Percentiles rank a stretch among this genome's conserved stretches.
Conservation (phyloP, 805 yeast species). For the Yamadazyma nakazawae region DNA sequence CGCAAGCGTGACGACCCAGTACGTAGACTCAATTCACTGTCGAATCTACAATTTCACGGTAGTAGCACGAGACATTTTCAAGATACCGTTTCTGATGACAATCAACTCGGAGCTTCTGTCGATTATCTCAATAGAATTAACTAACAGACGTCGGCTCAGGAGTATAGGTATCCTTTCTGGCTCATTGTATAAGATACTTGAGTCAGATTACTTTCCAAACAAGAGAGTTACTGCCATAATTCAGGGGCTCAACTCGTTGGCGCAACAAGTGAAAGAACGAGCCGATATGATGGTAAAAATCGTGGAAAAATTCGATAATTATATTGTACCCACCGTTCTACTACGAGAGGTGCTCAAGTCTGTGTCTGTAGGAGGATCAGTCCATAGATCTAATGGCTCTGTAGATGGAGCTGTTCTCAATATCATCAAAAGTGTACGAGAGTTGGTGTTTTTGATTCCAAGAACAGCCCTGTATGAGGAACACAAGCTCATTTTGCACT, state of each 20-base stretch:
- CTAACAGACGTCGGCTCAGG: background rate
- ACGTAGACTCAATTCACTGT: slow-evolving; percentile 10
- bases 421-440: slow-evolving; percentile 19
- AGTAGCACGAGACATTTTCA: slow-evolving; percentile 11
- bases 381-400: background rate
- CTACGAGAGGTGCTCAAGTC: background rate
- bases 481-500: slow-evolving; percentile 14
- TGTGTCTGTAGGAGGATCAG: background rate
- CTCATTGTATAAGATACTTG: slow-evolving; percentile 18
- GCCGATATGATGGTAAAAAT: slow-evolving; percentile 20
- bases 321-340: slow-evolving; percentile 17
- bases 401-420: background rate
- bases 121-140: background rate
- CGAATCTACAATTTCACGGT: slow-evolving; percentile 9
- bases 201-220: slow-evolving; percentile 22
- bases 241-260: slow-evolving; percentile 31
- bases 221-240: slow-evolving; percentile 27
- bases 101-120: background rate
- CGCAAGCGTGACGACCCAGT: slow-evolving; percentile 15
- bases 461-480: background rate
- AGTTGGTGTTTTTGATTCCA: slow-evolving; percentile 16
- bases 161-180: slow-evolving; percentile 18
- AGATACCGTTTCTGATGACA: slow-evolving; percentile 1
- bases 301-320: slow-evolving; percentile 16
- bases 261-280: slow-evolving; percentile 22